phyloP scores from a whole-genome alignment of 306 rosid species.

The Quercus suber region DNA sequence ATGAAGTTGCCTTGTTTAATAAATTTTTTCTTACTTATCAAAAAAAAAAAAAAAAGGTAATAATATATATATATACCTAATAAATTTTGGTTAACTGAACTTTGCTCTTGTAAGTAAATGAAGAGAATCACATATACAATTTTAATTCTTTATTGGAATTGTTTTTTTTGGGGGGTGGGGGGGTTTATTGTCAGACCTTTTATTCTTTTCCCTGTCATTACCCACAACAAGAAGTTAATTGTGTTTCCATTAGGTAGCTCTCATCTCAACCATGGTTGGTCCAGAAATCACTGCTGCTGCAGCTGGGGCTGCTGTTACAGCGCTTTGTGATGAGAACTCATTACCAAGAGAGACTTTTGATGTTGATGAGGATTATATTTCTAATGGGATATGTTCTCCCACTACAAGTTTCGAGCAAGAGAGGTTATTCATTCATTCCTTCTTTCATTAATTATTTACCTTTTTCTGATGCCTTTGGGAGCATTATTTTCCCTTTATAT shows the following conservation, averaged over 20 bases:
- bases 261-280: conserved; percentile 68
- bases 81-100: conserved; percentile 1
- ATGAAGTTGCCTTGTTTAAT: too few species aligned
- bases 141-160: neutral
- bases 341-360: conserved; percentile 73
- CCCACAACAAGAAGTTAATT: conserved; percentile 4
- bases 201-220: neutral
- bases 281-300: conserved; percentile 81
- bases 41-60: too few species aligned
- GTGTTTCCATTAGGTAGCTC: conserved; percentile 67
- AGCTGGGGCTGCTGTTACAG: conserved; percentile 75
- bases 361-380: conserved; percentile 42
- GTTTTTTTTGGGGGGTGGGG: too few species aligned
- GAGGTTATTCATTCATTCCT: conserved; percentile 45
- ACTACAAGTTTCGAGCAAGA: conserved; percentile 34
- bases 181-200: neutral
- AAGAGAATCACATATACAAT: neutral
- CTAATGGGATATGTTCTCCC: conserved; percentile 29
- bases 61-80: neutral
- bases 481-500: conserved; percentile 11
- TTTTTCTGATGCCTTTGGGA: conserved; percentile 4
- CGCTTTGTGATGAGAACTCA: conserved; percentile 69
- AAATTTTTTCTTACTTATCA: too few species aligned
- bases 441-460: neutral
- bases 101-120: neutral